A percentile compares a stretch with the other conserved stretches of the same genome.
These are phyloP conservation scores for Sphagnum contortum DNA, from an alignment of 225 moss, liverwort and hornwort species.

Conservation along the genomic window DNA sequence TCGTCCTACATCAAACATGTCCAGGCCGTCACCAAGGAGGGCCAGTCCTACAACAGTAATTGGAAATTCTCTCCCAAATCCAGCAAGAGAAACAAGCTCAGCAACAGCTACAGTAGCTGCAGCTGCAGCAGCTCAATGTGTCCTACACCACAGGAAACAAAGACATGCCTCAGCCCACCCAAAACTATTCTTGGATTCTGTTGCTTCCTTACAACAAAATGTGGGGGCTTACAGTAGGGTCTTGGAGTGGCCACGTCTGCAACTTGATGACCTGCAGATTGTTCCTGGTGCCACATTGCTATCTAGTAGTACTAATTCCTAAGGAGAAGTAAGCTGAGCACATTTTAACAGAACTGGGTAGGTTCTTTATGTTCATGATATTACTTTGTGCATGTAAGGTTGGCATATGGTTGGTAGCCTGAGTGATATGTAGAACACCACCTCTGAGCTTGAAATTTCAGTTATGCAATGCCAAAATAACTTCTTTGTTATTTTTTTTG, in stretches of 20 bases:
- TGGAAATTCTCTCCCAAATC: constrained; percentile 7
- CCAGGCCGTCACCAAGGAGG: constrained; percentile 22
- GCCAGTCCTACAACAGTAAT: constrained; percentile 36
- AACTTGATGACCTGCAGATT: constrained; percentile 10
- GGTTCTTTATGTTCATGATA: too few relatives aligned
- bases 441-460: too few relatives aligned
- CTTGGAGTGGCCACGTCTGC: constrained; percentile 24
- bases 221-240: constrained; percentile 28
- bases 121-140: constrained; percentile 35
- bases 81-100: constrained; percentile 9
- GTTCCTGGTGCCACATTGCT: constrained; percentile 27
- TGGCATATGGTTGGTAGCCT: too few relatives aligned
- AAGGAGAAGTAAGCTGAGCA: constrained; percentile 13
- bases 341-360: too few relatives aligned
- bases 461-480: too few relatives aligned
- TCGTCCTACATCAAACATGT: constrained; percentile 32
- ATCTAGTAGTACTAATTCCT: constrained; percentile 46
- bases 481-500: too few relatives aligned
- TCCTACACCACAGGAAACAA: constrained; percentile 42
- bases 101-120: constrained; percentile 13
- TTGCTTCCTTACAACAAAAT: constrained; percentile 38
- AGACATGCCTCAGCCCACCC: constrained; percentile 31
- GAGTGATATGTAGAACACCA: too few relatives aligned
- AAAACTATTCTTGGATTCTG: constrained; percentile 15
- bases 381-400: too few relatives aligned